Evolutionary conservation across 176 grass and related monocot species (phyloP).

Genomic region (Avena atlantica): DNA sequence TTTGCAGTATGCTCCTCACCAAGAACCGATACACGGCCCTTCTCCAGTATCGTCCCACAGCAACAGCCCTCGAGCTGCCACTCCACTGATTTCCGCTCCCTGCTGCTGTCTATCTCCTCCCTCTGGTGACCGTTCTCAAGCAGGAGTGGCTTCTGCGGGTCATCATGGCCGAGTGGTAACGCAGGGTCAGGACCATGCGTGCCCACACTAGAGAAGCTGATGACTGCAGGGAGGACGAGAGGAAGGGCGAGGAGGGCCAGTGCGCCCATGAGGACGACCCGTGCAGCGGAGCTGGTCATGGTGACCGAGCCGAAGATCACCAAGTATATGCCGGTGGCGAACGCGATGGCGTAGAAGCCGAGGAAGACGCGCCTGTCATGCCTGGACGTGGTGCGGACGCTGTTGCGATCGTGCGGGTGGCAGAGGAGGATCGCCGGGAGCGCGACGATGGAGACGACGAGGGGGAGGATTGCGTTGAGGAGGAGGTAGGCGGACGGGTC

Average conservation of each 20-base stretch:
- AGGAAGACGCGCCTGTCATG: conserved; percentile 68
- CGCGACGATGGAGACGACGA: conserved; percentile 53
- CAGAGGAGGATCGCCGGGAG: conserved; percentile 68
- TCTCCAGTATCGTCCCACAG: conserved; percentile 47
- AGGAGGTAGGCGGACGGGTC: conserved; percentile 76
- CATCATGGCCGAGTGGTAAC: conserved; percentile 26
- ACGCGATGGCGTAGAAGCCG: conserved; percentile 73
- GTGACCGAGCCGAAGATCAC: conserved; percentile 70
- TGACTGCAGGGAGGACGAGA: conserved; percentile 65
- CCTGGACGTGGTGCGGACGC: conserved; percentile 39
- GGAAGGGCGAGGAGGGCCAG: conserved; percentile 72
- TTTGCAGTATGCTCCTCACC: conserved; percentile 76
- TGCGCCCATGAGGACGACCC: conserved; percentile 65
- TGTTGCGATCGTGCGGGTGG: conserved; percentile 42
- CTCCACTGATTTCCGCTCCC: conserved; percentile 15
- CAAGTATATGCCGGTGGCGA: conserved; percentile 76
- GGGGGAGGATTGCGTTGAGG: conserved; percentile 75
- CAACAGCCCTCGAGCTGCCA: conserved; percentile 29
- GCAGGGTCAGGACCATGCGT: conserved; percentile 34
- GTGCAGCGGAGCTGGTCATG: conserved; percentile 41
- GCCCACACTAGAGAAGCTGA: conserved; percentile 28
- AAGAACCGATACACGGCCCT: conserved; percentile 48
- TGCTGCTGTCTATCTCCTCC: background rate
- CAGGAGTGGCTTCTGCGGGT: conserved; percentile 44
- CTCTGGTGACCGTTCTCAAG: background rate